Base-by-base conservation (phyloP, 148 eudicot genomes). In the Drosera capensis region DNA sequence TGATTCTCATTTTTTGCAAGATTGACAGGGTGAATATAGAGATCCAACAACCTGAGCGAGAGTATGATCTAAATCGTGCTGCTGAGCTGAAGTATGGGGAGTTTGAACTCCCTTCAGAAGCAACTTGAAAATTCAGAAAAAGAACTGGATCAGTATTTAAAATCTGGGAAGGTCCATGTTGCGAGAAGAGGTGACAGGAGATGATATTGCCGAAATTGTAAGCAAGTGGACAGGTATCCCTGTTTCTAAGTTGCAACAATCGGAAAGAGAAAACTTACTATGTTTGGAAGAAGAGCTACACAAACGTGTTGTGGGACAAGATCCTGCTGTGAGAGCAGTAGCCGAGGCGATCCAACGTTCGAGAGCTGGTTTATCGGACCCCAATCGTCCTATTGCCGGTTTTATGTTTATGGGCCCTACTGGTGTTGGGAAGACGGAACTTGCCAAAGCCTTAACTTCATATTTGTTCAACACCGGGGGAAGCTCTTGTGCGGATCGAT, bases 161-260 rank as follows among this genome's bases (percentile, higher is more conserved):
- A 56, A 54, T 78, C 95, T 38, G 99, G 99, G 9, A 90, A 90
- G n/a, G 65, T 90, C 99, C 14, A 84, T 90, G 95, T 71, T 90
- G 9, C 71, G 99, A 14, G 99, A 90, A 65, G 95, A 90, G 73
- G 99, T 90, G 2, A 67, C 78, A 1, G 99, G 78, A 6, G 60
- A 19, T 23, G 99, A 90, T 45, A 90, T 90, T 56, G 86, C 99
- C 20, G 99, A 90, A 67, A 84, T 90, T 46, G 99, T 90, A 20
- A 85, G 95, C 54, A 90, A 90, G 57, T 90, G 99, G 99, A 90
- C 99, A 1, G 99, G 99, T 16, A 90, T 90, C 43, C 99, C 99
- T 2, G 72, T 90, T 15, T 90, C 95, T 37, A 90, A 90, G 74
- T 74, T 90, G 2, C 86, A 80, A 63, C 87, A 90, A 34, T 73